These are phyloP conservation scores for Blastobotrys persicus DNA, from an alignment of 1,139 yeast genomes.

Conservation along the genomic window DNA sequence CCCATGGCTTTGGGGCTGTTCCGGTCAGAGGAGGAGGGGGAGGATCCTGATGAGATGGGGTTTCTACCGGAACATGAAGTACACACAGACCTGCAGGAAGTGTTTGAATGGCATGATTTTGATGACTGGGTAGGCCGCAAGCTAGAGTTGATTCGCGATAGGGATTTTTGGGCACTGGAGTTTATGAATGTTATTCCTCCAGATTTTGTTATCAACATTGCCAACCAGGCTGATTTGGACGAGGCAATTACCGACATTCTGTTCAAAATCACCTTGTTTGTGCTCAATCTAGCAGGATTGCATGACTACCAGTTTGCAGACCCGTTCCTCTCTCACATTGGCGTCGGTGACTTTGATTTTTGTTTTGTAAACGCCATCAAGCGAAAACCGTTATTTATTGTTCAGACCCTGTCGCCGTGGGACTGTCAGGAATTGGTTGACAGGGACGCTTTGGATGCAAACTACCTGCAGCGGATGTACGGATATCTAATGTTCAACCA, in stretches of 20 bases:
- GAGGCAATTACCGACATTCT: constrained; percentile 7
- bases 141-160: constrained; percentile 11
- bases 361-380: not conserved
- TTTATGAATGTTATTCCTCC: constrained; percentile 8
- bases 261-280: constrained; percentile 5
- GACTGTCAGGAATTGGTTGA: constrained; percentile 15
- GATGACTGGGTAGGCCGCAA: constrained; percentile 16
- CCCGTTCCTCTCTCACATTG: not conserved
- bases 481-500: constrained; percentile 16
- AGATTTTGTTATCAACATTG: constrained; percentile 10
- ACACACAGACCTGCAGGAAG: constrained; percentile 10
- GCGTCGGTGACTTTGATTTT: constrained; percentile 11
- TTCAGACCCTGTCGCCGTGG: constrained; percentile 15
- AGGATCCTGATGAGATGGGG: constrained; percentile 6
- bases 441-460: not conserved
- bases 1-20: constrained; percentile 15
- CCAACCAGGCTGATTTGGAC: constrained; percentile 14
- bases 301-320: constrained; percentile 1
- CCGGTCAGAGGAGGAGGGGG: not conserved
- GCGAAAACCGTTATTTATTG: constrained; percentile 6
- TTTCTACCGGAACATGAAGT: constrained; percentile 5
- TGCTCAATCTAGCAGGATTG: not conserved
- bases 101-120: constrained; percentile 13
- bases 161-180: constrained; percentile 8
- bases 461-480: constrained; percentile 14